Percentiles rank a stretch among this genome's conserved stretches.
phyloP scores from a whole-genome alignment of 768 basidiomycete species.

The Hortiboletus flavorubellus region DNA sequence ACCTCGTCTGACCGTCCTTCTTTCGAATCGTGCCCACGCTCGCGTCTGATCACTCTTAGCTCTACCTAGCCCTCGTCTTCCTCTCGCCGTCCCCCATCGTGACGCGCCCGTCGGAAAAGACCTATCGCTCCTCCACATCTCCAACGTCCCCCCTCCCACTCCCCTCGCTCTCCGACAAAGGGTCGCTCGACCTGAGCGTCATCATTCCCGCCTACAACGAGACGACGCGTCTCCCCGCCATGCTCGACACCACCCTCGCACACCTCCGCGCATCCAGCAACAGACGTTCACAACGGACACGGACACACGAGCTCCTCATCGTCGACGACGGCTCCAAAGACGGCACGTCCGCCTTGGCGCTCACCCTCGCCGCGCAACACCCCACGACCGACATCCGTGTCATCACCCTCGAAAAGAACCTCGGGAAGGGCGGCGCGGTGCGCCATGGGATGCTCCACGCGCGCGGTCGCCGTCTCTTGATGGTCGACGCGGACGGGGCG shows the following conservation, averaged over 20 bases:
- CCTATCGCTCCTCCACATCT: slow-evolving; percentile 57
- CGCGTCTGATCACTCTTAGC: slow-evolving; percentile 40
- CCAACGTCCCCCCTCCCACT: slow-evolving; percentile 55
- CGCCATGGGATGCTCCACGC: slow-evolving; percentile 86
- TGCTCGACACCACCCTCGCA: slow-evolving; percentile 74
- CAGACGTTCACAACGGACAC: slow-evolving; percentile 30
- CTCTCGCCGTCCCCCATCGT: slow-evolving; percentile 72
- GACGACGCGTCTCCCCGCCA: slow-evolving; percentile 71
- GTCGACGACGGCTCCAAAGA: slow-evolving; percentile 90
- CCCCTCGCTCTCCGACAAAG: slow-evolving; percentile 50
- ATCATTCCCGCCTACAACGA: slow-evolving; percentile 95
- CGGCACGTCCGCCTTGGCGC: slow-evolving; percentile 61
- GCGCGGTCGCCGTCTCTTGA: slow-evolving; percentile 73
- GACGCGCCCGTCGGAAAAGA: slow-evolving; percentile 63
- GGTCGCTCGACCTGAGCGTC: slow-evolving; percentile 69
- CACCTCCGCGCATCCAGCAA: slow-evolving; percentile 44
- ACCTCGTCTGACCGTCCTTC: slow-evolving; percentile 31
- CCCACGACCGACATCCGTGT: slow-evolving; percentile 65
- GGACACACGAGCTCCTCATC: slow-evolving; percentile 78
- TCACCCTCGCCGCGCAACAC: slow-evolving; percentile 59
- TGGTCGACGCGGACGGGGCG: slow-evolving; percentile 95
- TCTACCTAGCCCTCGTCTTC: slow-evolving; percentile 65
- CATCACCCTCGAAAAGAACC: slow-evolving; percentile 72
- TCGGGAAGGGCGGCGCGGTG: slow-evolving; percentile 93
- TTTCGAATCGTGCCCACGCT: not conserved